Evolutionary conservation across 2,329 filamentous ascomycete species (phyloP), one percentile per base, ranked within the genome.

Genomic region (Diatrype stigma): DNA sequence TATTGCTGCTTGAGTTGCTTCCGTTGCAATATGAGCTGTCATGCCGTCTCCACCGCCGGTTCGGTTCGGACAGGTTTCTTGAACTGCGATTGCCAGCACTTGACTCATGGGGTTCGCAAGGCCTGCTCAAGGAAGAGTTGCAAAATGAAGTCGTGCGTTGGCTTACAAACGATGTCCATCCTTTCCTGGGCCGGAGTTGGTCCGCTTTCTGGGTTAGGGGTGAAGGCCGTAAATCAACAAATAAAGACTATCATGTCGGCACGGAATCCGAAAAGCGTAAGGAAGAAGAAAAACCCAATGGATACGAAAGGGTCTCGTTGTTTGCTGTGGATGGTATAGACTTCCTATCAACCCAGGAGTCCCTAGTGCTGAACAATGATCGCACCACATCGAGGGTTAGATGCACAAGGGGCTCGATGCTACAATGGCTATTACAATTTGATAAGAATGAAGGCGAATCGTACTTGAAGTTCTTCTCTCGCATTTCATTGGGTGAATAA

Each of bases 51-150:
- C 66, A 65, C 7, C 71, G 80, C 7, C 72, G 72, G 3, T 81
- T 80, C 54, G 79, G 80, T 0, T 60, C 72, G 0, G 79, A 83
- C 51, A 71, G 80, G 0, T 81, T 82, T 42, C 51, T 84, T 1
- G 76, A 82, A 45, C 47, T 83, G 0, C 61, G 70, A 3, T 66
- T 81, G 2, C 79, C 80, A 0, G 70, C 71, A 0, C 67, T 74
- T 0, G 65, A 59, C 1, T 64, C 63, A 1, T 60, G 51, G 0
- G 32, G 47, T 0, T 32, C 62, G 0, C 45, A 69, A 3, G 66
- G 62, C n/a, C 53, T 70, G 2, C 60, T 65, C 2, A 60, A 64
- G 0, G 50, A 59, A 0, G 68, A 66, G 0, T 53, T 65, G 0
- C 56, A 67, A 0, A 53, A 64, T 0, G 56, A 77, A 19, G 63